Percentiles rank a stretch among this genome's conserved stretches.
These are phyloP conservation scores for Hypoxylon perforatum DNA, from an alignment of 495 filamentous ascomycete species.

Conservation along the genomic window DNA sequence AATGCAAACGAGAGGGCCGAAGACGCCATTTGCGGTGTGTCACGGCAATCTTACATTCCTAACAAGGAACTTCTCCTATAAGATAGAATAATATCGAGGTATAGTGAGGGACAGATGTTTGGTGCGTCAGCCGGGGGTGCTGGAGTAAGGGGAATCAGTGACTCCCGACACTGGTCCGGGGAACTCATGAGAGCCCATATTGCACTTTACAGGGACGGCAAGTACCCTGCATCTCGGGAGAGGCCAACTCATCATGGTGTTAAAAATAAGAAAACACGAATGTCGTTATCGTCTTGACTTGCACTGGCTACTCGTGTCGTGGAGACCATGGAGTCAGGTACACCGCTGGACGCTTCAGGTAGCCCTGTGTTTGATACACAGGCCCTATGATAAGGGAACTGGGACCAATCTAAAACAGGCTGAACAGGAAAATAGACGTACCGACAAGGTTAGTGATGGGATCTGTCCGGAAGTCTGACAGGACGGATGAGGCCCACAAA, in stretches of 20 bases:
- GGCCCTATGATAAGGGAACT: conserved; percentile 26
- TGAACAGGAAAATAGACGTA: conserved; percentile 44
- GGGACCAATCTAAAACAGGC: conserved; percentile 44
- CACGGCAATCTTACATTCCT: conserved; percentile 6
- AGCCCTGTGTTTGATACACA: conserved; percentile 19
- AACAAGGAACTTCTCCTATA: conserved; percentile 14
- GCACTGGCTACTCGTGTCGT: conserved; percentile 11
- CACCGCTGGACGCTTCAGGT: conserved; percentile 40
- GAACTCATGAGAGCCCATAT: conserved; percentile 20
- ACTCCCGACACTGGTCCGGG: conserved; percentile 6
- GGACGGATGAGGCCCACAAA: conserved; percentile 31
- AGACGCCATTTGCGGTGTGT: conserved; percentile 26
- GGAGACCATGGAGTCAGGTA: conserved; percentile 22
- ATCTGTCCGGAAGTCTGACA: conserved; percentile 32
- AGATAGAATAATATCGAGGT: conserved; percentile 13
- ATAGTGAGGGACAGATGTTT: conserved; percentile 6
- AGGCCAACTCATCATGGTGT: conserved; percentile 8
- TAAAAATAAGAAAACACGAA: conserved; percentile 29
- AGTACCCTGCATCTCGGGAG: conserved; percentile 9
- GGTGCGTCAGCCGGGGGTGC: conserved; percentile 5
- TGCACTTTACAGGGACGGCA: conserved; percentile 10
- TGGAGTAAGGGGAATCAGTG: conserved; percentile 3
- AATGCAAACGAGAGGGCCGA: conserved; percentile 12
- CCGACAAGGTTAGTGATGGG: conserved; percentile 31
- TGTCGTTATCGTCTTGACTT: conserved; percentile 33